Evolutionary conservation across 257 asterid species (phyloP), one percentile per base, ranked within the genome.

Genomic region (Solanum megistacrolobum): DNA sequence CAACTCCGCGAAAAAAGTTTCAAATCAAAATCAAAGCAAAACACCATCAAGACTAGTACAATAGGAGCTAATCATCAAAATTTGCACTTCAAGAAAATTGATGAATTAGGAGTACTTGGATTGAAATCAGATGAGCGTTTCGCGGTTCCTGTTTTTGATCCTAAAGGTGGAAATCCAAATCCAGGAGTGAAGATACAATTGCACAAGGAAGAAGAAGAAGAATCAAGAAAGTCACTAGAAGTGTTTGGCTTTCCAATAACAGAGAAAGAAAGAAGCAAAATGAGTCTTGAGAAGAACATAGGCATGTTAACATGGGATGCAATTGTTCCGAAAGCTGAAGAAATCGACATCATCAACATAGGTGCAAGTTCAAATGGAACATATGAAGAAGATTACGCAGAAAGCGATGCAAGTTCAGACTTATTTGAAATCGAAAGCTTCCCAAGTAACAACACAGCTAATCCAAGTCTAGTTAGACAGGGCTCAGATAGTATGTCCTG

Each of bases 351-450:
- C 55, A 88, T 92, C 10, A 82, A 82, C 68, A 48, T 48, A 48
- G 86, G 86, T 29, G 85, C 92, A 12, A 91, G 89, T 46, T 75
- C 94, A 4, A 92, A 88, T 9, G 92, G 91, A 23, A 71, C 88
- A 83, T 73, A 91, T 12, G 87, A 92, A 7, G 98, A 82, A 29
- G 86, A 82, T 31, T 82, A 95, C 31, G 74, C 90, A n/a, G 94
- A 87, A 20, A 95, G 98, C 39, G 98, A 95, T 73, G 90, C 95
- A 35, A 96, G 99, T 52, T 95, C 98, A 3, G 99, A 96, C 35
- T 90, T 96, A 41, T 96, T 96, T 21, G 99, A 96, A 83, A 95
- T 96, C 29, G 97, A 94, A 88, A 95, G 99, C 91, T 89, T 96
- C 71, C 92, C 95, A 16, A 78, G 88, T 18, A 93, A 86, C 12